Percentiles rank a stretch among this genome's conserved stretches.
Conservation (phyloP, 805 yeast species). For the Ascoidea asiatica region DNA sequence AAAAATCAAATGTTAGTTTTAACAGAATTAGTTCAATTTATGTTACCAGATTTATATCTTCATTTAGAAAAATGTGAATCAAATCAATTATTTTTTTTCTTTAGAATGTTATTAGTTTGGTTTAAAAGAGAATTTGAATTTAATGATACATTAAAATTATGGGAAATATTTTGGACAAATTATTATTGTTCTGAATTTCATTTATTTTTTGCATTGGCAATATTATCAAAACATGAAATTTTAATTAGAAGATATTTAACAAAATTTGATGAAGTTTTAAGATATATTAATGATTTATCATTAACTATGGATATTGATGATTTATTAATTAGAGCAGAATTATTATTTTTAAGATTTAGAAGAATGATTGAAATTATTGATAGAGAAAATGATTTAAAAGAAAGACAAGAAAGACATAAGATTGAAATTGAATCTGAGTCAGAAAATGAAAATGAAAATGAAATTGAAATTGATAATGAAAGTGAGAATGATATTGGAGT, state of each 20-base stretch:
- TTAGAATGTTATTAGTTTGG: slow-evolving; percentile 92
- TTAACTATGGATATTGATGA: slow-evolving; percentile 66
- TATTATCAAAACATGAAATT: slow-evolving; percentile 76
- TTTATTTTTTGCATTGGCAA: slow-evolving; percentile 74
- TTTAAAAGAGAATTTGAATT: slow-evolving; percentile 82
- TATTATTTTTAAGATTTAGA: slow-evolving; percentile 66
- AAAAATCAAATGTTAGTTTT: slow-evolving; percentile 73
- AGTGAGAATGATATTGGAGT: not conserved
- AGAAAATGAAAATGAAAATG: slow-evolving; percentile 1
- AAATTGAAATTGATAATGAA: slow-evolving; percentile 6
- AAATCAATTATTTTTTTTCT: slow-evolving; percentile 82
- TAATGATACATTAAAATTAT: slow-evolving; percentile 61
- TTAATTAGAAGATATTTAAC: slow-evolving; percentile 60
- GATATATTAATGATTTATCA: slow-evolving; percentile 82
- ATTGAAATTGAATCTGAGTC: slow-evolving; percentile 2
- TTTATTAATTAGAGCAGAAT: slow-evolving; percentile 70
- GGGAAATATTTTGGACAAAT: slow-evolving; percentile 93
- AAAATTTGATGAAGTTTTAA: slow-evolving; percentile 83
- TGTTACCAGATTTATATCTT: slow-evolving; percentile 73
- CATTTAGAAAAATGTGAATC: slow-evolving; percentile 85
- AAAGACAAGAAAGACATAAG: slow-evolving; percentile 1
- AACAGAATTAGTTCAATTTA: slow-evolving; percentile 75
- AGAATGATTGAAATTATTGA: slow-evolving; percentile 74
- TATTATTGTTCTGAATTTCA: slow-evolving; percentile 78
- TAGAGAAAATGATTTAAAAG: slow-evolving; percentile 23